Base-by-base conservation (phyloP, 2,329 filamentous ascomycete species). In the Alternaria tenuissima region DNA sequence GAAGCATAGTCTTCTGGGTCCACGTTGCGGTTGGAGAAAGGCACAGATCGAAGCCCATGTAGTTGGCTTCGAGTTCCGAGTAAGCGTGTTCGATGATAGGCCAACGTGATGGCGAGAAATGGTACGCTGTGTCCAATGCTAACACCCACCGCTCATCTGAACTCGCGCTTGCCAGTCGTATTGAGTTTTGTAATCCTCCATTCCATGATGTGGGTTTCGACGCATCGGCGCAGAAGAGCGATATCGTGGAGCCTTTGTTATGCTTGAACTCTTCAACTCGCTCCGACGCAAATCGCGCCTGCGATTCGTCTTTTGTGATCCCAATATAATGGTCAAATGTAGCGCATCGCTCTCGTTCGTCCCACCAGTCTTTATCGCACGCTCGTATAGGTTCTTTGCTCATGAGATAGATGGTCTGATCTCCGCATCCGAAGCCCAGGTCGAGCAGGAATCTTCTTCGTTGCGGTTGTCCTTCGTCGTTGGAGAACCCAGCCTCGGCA, bases 391-490 rank as follows among this genome's bases (percentile, higher is more conserved):
- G 65, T 18, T 14, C 39, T 14, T 56, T 41, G 53, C 65, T 66
- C 60, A 63, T 79, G 24, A 87, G 66, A 56, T 83, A 81, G 20
- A 84, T 69, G 0, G 81, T 85, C 69, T 88, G 86, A 64, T 88
- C 85, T 32, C 86, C 86, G 62, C 86, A 88, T 9, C 86, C 86
- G 61, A 87, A 85, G 3, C 86, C 86, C 1, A 88, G 76, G 60
- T 88, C 86, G 1, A 88, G 73, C 9, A 85, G 76, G 24, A 42
- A 55, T 56, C 54, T 62, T 32, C 22, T 58, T 28, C 5, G 61
- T 34, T 5, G 62, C 9, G 20, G 36, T 53, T 8, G 57, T 16
- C 26, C 61, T 42, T 20, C 63, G 54, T 47, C 62, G 41, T 28
- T 32, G 8, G 46, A 20, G 5, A 87, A 72, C 1, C 80, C 80